Conservation (phyloP, 2,329 filamentous ascomycete species). For the Gnomoniopsis sp. region DNA sequence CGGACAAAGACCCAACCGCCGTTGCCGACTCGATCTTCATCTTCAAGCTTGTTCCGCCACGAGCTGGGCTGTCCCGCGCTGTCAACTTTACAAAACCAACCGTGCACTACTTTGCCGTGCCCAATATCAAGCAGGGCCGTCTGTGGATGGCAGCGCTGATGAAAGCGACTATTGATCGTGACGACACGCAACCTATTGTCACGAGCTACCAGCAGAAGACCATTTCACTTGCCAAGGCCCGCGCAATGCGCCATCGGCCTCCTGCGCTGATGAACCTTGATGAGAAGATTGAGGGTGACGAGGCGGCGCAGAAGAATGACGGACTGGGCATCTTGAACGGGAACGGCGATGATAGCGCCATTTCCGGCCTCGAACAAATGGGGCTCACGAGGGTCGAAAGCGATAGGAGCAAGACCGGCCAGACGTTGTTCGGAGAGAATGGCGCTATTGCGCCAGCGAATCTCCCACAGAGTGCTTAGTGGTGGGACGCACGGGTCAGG, state of each 20-base stretch:
- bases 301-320: conserved; percentile 31
- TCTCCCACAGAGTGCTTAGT: conserved; percentile 29
- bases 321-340: conserved; percentile 33
- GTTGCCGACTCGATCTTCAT: conserved; percentile 77
- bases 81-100: conserved; percentile 98
- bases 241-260: conserved; percentile 81
- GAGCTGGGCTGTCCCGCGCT: conserved; percentile 79
- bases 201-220: conserved; percentile 97
- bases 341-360: conserved; percentile 34
- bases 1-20: conserved; percentile 43
- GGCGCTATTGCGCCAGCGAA: conserved; percentile 20
- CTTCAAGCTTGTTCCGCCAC: conserved; percentile 94
- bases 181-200: conserved; percentile 73
- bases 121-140: conserved; percentile 81
- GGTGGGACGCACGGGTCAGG: no score
- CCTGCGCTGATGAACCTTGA: conserved; percentile 79
- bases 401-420: conserved; percentile 21
- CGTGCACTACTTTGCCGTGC: conserved; percentile 95
- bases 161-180: conserved; percentile 97
- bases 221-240: conserved; percentile 85
- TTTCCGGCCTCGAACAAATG: conserved; percentile 40
- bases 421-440: conserved; percentile 19
- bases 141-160: conserved; percentile 98
- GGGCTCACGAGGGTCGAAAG: conserved; percentile 32
- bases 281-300: conserved; percentile 33